A percentile compares a stretch with the other conserved stretches of the same genome.
Conservation (phyloP, 176 grass and related monocot species). For the Pharus latifolius region DNA sequence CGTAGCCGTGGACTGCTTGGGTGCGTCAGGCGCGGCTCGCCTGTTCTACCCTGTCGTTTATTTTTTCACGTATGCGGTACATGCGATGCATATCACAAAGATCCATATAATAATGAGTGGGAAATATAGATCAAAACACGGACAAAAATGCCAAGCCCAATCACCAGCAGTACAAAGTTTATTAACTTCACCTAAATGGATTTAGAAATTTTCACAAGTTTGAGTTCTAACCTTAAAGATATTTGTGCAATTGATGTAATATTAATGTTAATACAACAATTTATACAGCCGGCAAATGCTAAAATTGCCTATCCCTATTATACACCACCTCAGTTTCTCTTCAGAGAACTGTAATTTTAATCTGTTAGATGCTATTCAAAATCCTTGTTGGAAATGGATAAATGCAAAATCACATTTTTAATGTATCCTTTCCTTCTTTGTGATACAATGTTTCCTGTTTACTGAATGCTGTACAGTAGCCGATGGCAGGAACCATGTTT, state of each 20-base stretch:
- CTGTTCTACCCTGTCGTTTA: too few species aligned
- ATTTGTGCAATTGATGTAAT: not conserved
- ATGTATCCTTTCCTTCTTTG: not conserved
- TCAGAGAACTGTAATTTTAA: conserved; percentile 8
- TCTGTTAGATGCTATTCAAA: conserved; percentile 21
- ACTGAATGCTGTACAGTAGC: conserved; percentile 34
- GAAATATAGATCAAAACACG: too few species aligned
- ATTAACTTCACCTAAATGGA: too few species aligned
- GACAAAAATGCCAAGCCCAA: too few species aligned
- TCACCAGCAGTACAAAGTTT: too few species aligned
- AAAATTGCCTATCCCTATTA: conserved; percentile 27
- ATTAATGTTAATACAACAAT: conserved; percentile 4
- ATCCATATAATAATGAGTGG: too few species aligned
- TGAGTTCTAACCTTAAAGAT: too few species aligned
- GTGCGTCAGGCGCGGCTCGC: too few species aligned
- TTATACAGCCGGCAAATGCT: conserved; percentile 34
- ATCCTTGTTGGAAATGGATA: conserved; percentile 12
- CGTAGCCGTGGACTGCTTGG: too few species aligned
- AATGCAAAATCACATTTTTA: conserved; percentile 1
- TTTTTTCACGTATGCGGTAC: too few species aligned
- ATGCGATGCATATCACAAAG: too few species aligned
- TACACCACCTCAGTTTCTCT: conserved; percentile 23
- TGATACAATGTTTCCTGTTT: not conserved
- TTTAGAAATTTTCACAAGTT: too few species aligned
- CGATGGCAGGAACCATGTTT: not conserved